These are phyloP conservation scores for Penicillium verhagenii DNA, from an alignment of 495 filamentous ascomycete species.

Conservation along the genomic window DNA sequence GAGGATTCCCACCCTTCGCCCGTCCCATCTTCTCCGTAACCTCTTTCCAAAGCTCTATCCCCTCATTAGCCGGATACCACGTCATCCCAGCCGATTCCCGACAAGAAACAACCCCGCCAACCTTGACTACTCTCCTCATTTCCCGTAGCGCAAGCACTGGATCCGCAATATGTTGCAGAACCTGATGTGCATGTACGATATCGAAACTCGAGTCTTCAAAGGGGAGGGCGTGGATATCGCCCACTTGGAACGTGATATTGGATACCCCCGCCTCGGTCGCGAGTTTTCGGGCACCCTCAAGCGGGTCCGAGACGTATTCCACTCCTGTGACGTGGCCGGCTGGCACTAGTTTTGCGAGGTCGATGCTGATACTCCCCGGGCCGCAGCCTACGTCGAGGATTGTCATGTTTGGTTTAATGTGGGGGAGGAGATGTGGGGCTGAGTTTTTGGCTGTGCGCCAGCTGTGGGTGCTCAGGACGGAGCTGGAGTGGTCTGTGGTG, in stretches of 20 bases:
- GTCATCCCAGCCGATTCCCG: conserved; percentile 37
- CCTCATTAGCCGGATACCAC: conserved; percentile 24
- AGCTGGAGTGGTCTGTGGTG: conserved; percentile 49
- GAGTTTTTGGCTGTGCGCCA: conserved; percentile 53
- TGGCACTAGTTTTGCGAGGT: conserved; percentile 48
- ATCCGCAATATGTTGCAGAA: conserved; percentile 53
- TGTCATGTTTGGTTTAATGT: conserved; percentile 41
- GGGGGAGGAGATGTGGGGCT: conserved; percentile 49
- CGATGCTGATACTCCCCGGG: conserved; percentile 56
- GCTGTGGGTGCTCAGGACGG: conserved; percentile 49
- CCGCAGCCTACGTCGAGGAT: conserved; percentile 62
- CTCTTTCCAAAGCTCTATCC: conserved; percentile 39
- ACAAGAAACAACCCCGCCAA: conserved; percentile 53
- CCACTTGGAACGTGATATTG: conserved; percentile 48
- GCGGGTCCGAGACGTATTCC: conserved; percentile 41
- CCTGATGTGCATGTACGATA: conserved; percentile 57
- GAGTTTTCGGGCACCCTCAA: conserved; percentile 38
- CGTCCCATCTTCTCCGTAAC: conserved; percentile 33
- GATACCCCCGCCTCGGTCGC: conserved; percentile 38
- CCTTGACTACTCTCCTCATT: conserved; percentile 49
- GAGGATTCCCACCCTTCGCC: conserved; percentile 43
- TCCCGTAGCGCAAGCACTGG: conserved; percentile 47
- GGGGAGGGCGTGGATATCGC: conserved; percentile 44
- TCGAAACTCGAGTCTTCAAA: conserved; percentile 57
- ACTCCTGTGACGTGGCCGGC: conserved; percentile 48